Conservation (phyloP, 768 basidiomycete genomes). For the Amanita rubescens region DNA sequence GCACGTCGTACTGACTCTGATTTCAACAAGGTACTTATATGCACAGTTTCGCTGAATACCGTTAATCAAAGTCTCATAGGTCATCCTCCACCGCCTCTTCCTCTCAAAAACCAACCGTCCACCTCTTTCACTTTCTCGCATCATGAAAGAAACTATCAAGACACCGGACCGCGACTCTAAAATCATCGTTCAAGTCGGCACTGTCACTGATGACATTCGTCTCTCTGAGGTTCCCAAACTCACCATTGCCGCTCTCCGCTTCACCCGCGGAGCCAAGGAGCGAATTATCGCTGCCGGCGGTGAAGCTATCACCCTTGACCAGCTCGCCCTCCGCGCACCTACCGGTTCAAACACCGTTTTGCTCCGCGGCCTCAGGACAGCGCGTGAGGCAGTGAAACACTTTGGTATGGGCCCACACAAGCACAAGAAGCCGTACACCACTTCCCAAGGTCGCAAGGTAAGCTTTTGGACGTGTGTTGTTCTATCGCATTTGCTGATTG, state of each 20-base stretch:
- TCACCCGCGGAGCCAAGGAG: conserved; percentile 89
- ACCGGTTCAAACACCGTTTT: conserved; percentile 94
- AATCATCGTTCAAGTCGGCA: conserved; percentile 83
- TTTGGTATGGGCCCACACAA: conserved; percentile 99
- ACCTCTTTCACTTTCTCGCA: conserved; percentile 90
- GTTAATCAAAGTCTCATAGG: conserved; percentile 33
- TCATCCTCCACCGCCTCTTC: conserved; percentile 93
- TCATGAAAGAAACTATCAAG: conserved; percentile 72
- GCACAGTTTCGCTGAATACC: neutral
- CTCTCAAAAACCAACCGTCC: conserved; percentile 97
- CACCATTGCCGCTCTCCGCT: conserved; percentile 88
- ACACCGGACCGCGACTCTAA: conserved; percentile 66
- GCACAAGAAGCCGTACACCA: conserved; percentile 96
- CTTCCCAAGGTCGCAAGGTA: conserved; percentile 94
- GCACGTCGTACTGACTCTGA: conserved; percentile 91
- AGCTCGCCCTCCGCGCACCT: conserved; percentile 90
- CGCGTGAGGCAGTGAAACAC: conserved; percentile 94
- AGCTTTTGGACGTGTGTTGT: neutral
- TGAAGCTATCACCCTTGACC: conserved; percentile 91
- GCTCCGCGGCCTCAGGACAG: conserved; percentile 86
- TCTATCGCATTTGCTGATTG: conserved; percentile 5
- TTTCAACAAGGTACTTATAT: conserved; percentile 82
- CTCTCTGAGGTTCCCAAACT: conserved; percentile 82
- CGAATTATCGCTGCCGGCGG: conserved; percentile 95
- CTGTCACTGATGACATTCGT: conserved; percentile 94